These are phyloP conservation scores for Wickerhamiella allomyrinae DNA, from an alignment of 805 yeast genomes.

Conservation along the genomic window DNA sequence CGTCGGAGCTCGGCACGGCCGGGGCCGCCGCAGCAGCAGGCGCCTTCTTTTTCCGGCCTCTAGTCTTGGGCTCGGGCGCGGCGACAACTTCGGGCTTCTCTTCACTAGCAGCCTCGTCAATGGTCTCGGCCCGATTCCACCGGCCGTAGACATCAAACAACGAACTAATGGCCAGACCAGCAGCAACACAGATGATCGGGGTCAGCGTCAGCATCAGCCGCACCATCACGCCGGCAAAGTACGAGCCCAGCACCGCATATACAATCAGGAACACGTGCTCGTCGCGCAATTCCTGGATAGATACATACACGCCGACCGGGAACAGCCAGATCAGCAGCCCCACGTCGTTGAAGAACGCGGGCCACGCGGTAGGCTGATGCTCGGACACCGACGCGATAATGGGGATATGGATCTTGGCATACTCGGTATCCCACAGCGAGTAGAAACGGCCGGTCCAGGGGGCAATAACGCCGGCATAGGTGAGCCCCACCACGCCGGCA, in stretches of 20 bases:
- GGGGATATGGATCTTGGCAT: constrained; percentile 96
- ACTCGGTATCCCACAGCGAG: constrained; percentile 94
- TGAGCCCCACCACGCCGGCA: constrained; percentile 58
- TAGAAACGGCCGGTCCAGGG: constrained; percentile 99
- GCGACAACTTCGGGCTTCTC: constrained; percentile 2
- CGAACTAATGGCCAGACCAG: constrained; percentile 76
- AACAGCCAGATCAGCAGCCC: constrained; percentile 90
- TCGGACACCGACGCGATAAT: constrained; percentile 97
- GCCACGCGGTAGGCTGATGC: constrained; percentile 99
- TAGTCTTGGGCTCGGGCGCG: background rate
- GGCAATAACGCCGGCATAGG: constrained; percentile 86
- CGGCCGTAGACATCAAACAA: constrained; percentile 71
- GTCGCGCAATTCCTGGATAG: constrained; percentile 77
- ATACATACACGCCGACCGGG: constrained; percentile 91
- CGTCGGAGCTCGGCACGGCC: constrained; percentile 1
- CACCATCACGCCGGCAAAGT: constrained; percentile 98
- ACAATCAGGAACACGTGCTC: constrained; percentile 89
- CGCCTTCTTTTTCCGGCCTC: constrained; percentile 5
- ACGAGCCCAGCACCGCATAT: constrained; percentile 84
- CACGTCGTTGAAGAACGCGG: constrained; percentile 90
- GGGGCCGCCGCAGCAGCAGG: constrained; percentile 4
- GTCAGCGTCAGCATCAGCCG: constrained; percentile 94
- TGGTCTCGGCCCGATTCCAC: constrained; percentile 23
- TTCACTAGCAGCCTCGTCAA: constrained; percentile 1
- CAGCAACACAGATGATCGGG: constrained; percentile 88